Evolutionary conservation across 2,329 filamentous ascomycete species (phyloP).

Genomic region (Aureobasidium sp.): DNA sequence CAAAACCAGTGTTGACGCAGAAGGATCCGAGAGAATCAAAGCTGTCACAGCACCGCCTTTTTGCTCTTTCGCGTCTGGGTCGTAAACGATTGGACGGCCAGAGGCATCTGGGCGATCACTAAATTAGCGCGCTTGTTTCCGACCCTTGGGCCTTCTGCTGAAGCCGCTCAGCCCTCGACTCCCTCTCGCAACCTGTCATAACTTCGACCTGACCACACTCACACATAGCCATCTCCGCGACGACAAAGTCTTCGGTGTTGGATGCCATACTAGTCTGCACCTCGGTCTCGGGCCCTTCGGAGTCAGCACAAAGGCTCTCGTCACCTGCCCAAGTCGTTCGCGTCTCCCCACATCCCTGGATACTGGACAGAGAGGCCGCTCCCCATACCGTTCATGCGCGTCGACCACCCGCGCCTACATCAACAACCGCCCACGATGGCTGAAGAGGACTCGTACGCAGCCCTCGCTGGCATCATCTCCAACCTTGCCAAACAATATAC

Average conservation of each 20-base stretch:
- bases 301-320: neutral
- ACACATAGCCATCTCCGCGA: neutral
- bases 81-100: neutral
- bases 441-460: conserved; percentile 30
- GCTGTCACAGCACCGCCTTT: neutral
- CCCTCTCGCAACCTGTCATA: neutral
- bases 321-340: neutral
- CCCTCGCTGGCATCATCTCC: conserved; percentile 33
- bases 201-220: neutral
- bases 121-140: neutral
- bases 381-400: conserved; percentile 3
- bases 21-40: neutral
- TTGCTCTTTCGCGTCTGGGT: neutral
- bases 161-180: neutral
- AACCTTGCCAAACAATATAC: conserved; percentile 44
- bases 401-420: neutral
- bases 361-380: neutral
- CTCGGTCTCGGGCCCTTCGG: neutral
- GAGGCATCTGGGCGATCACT: neutral
- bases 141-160: neutral
- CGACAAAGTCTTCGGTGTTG: neutral
- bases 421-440: conserved; percentile 23
- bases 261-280: neutral
- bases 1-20: too few species aligned
- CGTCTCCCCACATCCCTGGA: neutral